These are phyloP conservation scores for Alternaria dauci DNA, from an alignment of 2,329 filamentous ascomycete species.

Conservation along the genomic window DNA sequence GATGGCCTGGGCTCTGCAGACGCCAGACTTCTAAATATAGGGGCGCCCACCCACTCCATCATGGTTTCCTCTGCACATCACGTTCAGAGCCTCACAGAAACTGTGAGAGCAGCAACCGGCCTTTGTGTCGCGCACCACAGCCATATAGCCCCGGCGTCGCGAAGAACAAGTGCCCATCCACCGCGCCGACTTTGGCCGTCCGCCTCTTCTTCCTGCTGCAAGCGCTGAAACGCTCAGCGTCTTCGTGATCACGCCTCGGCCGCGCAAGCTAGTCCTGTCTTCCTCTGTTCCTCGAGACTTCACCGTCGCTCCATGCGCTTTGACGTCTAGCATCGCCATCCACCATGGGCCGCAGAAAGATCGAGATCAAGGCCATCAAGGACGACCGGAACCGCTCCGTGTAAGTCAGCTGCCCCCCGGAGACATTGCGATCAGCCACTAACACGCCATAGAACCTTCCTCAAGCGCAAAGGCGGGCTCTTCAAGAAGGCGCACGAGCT, in stretches of 20 bases:
- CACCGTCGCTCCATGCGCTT: conserved; percentile 39
- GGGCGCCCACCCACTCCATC: conserved; percentile 30
- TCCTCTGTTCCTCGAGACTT: conserved; percentile 33
- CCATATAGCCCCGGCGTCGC: conserved; percentile 40
- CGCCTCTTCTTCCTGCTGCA: conserved; percentile 18
- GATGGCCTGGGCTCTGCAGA: conserved; percentile 34
- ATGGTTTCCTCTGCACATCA: conserved; percentile 40
- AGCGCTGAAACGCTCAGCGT: conserved; percentile 37
- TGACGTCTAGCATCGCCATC: conserved; percentile 29
- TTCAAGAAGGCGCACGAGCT: conserved; percentile 99
- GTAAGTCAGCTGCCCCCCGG: conserved; percentile 64
- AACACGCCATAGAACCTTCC: conserved; percentile 76
- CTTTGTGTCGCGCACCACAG: conserved; percentile 30
- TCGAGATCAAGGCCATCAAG: conserved; percentile 99
- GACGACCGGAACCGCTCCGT: conserved; percentile 97
- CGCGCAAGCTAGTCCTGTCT: conserved; percentile 34
- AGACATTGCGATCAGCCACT: conserved; percentile 31
- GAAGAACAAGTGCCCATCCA: conserved; percentile 17
- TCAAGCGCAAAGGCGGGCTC: conserved; percentile 97
- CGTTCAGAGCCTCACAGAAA: conserved; percentile 39
- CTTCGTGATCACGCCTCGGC: conserved; percentile 29
- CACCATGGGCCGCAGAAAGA: conserved; percentile 95
- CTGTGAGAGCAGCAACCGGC: conserved; percentile 19
- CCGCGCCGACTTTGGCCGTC: conserved; percentile 36
- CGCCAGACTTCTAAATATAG: conserved; percentile 41